phyloP scores from a whole-genome alignment of 2,329 filamentous ascomycete genomes.

The Aciculosporium take region DNA sequence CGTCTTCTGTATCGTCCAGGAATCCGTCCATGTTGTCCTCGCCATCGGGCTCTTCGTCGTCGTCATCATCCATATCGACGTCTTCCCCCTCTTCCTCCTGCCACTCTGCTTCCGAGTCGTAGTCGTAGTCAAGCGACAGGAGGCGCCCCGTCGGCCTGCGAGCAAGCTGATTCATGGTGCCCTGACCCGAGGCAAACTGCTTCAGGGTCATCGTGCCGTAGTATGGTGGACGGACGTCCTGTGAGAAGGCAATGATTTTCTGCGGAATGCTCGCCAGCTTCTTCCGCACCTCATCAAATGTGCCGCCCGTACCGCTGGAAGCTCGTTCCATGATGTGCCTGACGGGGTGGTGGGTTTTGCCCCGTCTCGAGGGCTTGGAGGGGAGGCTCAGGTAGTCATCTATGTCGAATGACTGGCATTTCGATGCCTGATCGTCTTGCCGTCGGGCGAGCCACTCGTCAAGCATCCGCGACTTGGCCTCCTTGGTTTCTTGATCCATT shows the following conservation, averaged over 20 bases:
- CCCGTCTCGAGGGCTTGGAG: constrained; percentile 25
- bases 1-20: constrained; percentile 72
- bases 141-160: constrained; percentile 37
- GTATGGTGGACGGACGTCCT: constrained; percentile 56
- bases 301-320: constrained; percentile 23
- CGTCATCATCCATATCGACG: constrained; percentile 50
- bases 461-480: constrained; percentile 35
- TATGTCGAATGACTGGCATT: constrained; percentile 27
- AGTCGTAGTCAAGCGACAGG: constrained; percentile 64
- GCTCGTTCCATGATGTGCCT: constrained; percentile 46
- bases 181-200: constrained; percentile 27
- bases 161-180: constrained; percentile 36
- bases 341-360: constrained; percentile 37
- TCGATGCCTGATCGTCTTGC: constrained; percentile 26
- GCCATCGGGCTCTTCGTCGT: constrained; percentile 55
- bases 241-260: constrained; percentile 47
- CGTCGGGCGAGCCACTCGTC: constrained; percentile 37
- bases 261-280: constrained; percentile 42
- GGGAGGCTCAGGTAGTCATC: constrained; percentile 32
- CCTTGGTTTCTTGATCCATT: constrained; percentile 42
- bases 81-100: constrained; percentile 61
- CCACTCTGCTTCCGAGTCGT: constrained; percentile 80
- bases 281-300: constrained; percentile 19
- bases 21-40: constrained; percentile 85
- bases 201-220: constrained; percentile 56